A percentile compares a stretch with the other conserved stretches of the same genome.
phyloP scores from a whole-genome alignment of 805 yeast species.

The Yamadazyma paraphyllophila region DNA sequence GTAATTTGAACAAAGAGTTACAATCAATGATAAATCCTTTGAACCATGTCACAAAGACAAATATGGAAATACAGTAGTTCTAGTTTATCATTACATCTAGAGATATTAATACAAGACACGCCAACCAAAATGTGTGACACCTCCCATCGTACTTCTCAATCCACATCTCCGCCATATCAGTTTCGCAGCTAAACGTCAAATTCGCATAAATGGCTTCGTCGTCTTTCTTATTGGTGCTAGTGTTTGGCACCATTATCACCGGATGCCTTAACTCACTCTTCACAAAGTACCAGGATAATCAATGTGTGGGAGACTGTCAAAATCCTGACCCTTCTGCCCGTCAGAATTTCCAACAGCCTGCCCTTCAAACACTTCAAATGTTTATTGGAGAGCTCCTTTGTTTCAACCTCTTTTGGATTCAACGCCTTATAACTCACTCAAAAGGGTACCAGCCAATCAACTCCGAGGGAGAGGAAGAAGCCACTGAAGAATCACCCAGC shows the following conservation, averaged over 20 bases:
- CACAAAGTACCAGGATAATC: slow-evolving; percentile 75
- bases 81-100: no score
- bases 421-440: background rate
- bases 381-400: slow-evolving; percentile 67
- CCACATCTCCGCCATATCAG: background rate
- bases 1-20: no score
- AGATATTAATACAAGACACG: no score
- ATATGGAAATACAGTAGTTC: no score
- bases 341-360: slow-evolving; percentile 69
- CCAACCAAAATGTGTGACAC: no score
- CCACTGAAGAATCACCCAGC: slow-evolving; percentile 2
- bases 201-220: slow-evolving; percentile 1
- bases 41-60: no score
- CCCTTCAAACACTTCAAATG: slow-evolving; percentile 77
- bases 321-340: slow-evolving; percentile 42
- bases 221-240: slow-evolving; percentile 7
- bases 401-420: slow-evolving; percentile 18
- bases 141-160: background rate
- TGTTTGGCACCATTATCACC: slow-evolving; percentile 55
- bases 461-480: slow-evolving; percentile 6
- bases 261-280: slow-evolving; percentile 74
- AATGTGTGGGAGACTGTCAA: slow-evolving; percentile 59
- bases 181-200: background rate
- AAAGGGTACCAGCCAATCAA: slow-evolving; percentile 10
- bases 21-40: no score